phyloP scores from a whole-genome alignment of 176 grass and related monocot species.

The Aegilops tauschii region DNA sequence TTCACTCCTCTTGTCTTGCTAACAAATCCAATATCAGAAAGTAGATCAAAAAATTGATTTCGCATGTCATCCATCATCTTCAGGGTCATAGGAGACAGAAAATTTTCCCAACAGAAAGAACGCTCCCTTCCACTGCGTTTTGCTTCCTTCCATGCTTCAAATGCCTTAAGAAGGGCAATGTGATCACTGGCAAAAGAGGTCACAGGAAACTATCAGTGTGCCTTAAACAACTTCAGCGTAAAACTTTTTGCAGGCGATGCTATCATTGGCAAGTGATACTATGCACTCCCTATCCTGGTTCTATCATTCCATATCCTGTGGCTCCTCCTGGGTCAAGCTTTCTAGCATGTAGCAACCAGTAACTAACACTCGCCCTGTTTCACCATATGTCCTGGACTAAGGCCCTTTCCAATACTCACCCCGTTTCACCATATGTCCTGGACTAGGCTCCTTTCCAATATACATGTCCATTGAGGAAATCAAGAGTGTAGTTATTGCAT shows the following conservation, averaged over 20 bases:
- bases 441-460: not conserved
- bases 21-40: slow-evolving; percentile 95
- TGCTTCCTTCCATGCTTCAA: slow-evolving; percentile 85
- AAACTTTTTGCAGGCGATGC: slow-evolving; percentile 2
- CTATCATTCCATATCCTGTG: not conserved
- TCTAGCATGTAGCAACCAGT: slow-evolving; percentile 4
- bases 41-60: slow-evolving; percentile 86
- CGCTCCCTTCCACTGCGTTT: slow-evolving; percentile 70
- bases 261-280: not conserved
- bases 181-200: slow-evolving; percentile 69
- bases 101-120: slow-evolving; percentile 94
- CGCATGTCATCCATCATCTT: slow-evolving; percentile 98
- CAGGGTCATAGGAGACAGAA: slow-evolving; percentile 74
- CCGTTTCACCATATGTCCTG: not conserved
- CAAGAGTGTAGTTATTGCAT: not conserved
- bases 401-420: not conserved
- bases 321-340: not conserved
- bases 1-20: slow-evolving; percentile 67
- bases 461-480: not conserved
- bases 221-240: not conserved
- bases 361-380: not conserved
- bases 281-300: not conserved
- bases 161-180: slow-evolving; percentile 84
- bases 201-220: slow-evolving; percentile 25
- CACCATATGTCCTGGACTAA: not conserved